phyloP scores from a whole-genome alignment of 2,329 filamentous ascomycete species.

The Cordyceps pruinosa region DNA sequence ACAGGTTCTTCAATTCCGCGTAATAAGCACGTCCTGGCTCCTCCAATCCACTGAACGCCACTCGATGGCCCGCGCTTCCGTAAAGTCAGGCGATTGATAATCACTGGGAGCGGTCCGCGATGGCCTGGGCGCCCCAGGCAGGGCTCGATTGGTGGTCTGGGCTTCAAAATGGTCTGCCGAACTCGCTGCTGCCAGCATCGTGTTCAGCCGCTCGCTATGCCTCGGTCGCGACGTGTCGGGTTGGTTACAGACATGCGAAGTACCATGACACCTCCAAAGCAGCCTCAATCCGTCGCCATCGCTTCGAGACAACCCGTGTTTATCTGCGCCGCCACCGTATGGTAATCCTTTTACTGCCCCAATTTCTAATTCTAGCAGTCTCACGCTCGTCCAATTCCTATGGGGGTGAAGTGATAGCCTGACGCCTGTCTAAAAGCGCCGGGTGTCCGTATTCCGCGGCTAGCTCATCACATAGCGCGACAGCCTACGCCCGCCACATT shows the following conservation, averaged over 20 bases:
- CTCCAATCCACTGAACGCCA: no score
- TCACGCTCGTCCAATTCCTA: not conserved
- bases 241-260: no score
- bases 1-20: no score
- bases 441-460: no score
- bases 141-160: not conserved
- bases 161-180: no score
- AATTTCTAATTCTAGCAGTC: not conserved
- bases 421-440: not conserved
- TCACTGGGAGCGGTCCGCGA: not conserved
- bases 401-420: not conserved
- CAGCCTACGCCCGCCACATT: not conserved
- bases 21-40: no score
- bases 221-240: no score
- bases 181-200: no score
- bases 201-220: no score
- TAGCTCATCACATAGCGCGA: not conserved
- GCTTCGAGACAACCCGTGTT: not conserved
- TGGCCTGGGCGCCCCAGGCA: not conserved
- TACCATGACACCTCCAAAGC: not conserved
- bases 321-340: not conserved
- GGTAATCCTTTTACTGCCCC: not conserved
- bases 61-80: no score
- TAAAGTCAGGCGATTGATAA: not conserved
- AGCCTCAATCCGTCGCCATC: not conserved